These are phyloP conservation scores for Linaria vulgaris DNA, from an alignment of 257 asterid genomes.

Conservation along the genomic window DNA sequence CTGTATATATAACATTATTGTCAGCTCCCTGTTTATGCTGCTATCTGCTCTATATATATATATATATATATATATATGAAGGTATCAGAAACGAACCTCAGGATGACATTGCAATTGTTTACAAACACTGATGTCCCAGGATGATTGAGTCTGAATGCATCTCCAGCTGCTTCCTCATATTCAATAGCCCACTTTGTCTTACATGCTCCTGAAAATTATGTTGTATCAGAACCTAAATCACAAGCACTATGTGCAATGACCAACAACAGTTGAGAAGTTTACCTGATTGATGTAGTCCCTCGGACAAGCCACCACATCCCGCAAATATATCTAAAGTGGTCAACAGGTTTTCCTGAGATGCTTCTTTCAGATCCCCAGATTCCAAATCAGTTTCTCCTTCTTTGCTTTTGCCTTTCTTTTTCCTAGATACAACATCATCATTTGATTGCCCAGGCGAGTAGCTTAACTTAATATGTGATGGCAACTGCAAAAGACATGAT, in stretches of 20 bases:
- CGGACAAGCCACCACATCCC: constrained; percentile 97
- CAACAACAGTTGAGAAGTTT: constrained; percentile 30
- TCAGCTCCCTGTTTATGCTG: constrained; percentile 17
- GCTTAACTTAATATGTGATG: constrained; percentile 56
- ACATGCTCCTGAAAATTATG: constrained; percentile 52
- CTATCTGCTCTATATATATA: no score
- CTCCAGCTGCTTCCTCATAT: constrained; percentile 90
- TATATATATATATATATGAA: not conserved
- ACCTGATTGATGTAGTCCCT: constrained; percentile 80
- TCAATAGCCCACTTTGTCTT: constrained; percentile 94
- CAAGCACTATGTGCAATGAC: no score
- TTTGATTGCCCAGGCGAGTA: constrained; percentile 47
- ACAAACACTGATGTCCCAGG: constrained; percentile 73
- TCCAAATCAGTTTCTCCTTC: constrained; percentile 64
- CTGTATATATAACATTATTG: constrained; percentile 46
- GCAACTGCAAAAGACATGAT: constrained; percentile 70
- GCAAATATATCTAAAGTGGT: constrained; percentile 88
- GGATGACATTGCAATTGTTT: constrained; percentile 83
- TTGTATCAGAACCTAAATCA: constrained; percentile 22
- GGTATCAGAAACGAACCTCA: constrained; percentile 49
- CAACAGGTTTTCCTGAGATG: constrained; percentile 41
- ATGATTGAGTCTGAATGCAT: constrained; percentile 89
- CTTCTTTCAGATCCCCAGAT: constrained; percentile 34
- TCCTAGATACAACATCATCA: constrained; percentile 43
- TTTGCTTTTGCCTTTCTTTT: constrained; percentile 76